phyloP scores from a whole-genome alignment of 306 rosid genomes.

The Cucurbita moschata region DNA sequence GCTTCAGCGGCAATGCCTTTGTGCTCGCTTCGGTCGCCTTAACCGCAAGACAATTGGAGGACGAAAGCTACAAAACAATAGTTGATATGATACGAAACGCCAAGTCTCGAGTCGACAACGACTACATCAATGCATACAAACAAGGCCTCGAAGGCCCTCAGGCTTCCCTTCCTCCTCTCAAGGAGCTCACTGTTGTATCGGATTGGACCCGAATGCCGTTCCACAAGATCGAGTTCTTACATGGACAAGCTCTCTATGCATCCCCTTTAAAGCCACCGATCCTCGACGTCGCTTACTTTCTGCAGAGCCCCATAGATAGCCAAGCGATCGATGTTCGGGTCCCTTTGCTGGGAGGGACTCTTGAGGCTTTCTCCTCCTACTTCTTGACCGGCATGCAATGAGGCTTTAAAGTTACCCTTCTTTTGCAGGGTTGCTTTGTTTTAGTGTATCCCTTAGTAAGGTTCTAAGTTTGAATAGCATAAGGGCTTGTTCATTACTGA shows the following conservation, averaged over 20 bases:
- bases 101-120: slow-evolving; percentile 33
- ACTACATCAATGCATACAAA: slow-evolving; percentile 38
- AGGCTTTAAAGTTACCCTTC: no score
- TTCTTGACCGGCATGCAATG: no score
- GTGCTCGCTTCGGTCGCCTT: slow-evolving; percentile 59
- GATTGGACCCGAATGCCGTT: slow-evolving; percentile 84
- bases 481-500: not conserved
- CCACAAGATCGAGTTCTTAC: slow-evolving; percentile 38
- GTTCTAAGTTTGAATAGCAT: not conserved
- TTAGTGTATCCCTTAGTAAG: not conserved
- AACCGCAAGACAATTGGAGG: slow-evolving; percentile 26
- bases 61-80: slow-evolving; percentile 21
- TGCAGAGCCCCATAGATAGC: no score
- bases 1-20: slow-evolving; percentile 64
- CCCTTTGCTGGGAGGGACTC: no score
- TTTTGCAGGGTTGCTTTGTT: no score
- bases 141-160: slow-evolving; percentile 33
- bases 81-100: slow-evolving; percentile 39
- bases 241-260: slow-evolving; percentile 30
- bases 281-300: no score
- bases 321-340: no score
- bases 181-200: slow-evolving; percentile 53
- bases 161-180: slow-evolving; percentile 45
- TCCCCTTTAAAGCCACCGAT: not conserved
- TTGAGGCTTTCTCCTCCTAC: no score